Base-by-base conservation (phyloP, 805 yeast genomes). In the Kluyveromyces siamensis region DNA sequence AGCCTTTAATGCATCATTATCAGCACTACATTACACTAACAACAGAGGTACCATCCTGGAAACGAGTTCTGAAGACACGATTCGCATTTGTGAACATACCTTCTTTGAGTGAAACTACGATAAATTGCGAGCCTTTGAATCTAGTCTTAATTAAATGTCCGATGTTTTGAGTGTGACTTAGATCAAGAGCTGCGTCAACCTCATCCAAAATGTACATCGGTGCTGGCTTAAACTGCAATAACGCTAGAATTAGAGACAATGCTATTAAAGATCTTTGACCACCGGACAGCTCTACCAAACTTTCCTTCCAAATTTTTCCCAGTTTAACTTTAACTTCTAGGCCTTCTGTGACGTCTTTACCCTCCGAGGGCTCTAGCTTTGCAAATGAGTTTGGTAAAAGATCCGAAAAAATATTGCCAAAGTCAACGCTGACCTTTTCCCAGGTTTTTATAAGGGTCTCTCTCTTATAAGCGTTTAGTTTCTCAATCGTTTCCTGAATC, bases 51-150 rank as follows among this genome's bases (percentile, higher is more conserved):
- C 99, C 98, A 56, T 93, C 97, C 63, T 90, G 96, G 68, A 93
- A 91, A 56, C 96, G 74, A 1, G 97, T 89, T 61, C 95, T 79
- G 67, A 89, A 93, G 18, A 93, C 87, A 53, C 96, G 75, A 63
- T 95, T 95, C 8, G 99, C 99, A 67, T 93, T 93, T 9, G 96
- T 84, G 63, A 93, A 93, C 96, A 93, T 88, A 13, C 98, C 99
- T 67, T 93, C 99, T 63, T 93, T 93, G 70, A 93, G 79, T 27
- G 96, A 87, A 19, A 93, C 99, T 44, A 93, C 95, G 54, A 93
- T 91, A 64, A 93, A 93, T 63, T 93, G 99, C 2, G 97, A 86
- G 0, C 96, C 96, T 66, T 87, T 85, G 69, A 93, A 93, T 56
- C 96, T 73, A 0, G 97, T 91, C 69, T 91, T 93, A 66, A 93